Evolutionary conservation across 345 rosid genomes (phyloP).

Genomic region (Garcia nutans): DNA sequence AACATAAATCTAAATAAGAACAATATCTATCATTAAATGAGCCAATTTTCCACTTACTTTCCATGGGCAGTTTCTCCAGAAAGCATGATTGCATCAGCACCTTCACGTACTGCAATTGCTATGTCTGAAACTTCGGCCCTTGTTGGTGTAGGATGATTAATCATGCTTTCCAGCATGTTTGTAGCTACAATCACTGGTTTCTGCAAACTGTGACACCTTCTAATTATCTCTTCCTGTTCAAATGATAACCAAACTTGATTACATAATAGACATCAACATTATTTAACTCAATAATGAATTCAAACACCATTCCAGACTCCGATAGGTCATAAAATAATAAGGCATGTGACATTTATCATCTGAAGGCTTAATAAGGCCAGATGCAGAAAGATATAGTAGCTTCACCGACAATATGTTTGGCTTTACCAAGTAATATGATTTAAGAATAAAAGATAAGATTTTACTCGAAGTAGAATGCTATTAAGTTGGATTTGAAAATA

Average conservation of each 20-base stretch:
- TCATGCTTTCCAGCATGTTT: conserved; percentile 98
- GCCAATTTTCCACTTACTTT: conserved; percentile 52
- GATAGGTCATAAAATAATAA: not conserved
- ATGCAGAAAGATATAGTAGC: too few relatives aligned
- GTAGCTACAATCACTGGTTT: conserved; percentile 97
- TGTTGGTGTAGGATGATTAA: conserved; percentile 94
- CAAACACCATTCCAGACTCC: not conserved
- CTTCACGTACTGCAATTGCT: conserved; percentile 93
- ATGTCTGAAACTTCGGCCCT: conserved; percentile 99
- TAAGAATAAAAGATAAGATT: not conserved
- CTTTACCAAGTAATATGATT: not conserved
- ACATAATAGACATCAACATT: not conserved
- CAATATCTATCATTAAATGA: not conserved
- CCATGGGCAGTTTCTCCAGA: conserved; percentile 99
- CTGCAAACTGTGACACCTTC: conserved; percentile 80
- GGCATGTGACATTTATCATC: too few relatives aligned
- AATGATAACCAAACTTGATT: conserved; percentile 6
- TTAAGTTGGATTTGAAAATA: not conserved
- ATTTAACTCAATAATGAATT: not conserved
- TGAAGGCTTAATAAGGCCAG: too few relatives aligned
- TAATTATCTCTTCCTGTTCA: conserved; percentile 81
- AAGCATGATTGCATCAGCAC: conserved; percentile 96
- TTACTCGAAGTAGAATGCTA: not conserved
- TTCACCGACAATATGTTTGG: not conserved
- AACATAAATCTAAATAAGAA: not conserved